phyloP scores from a whole-genome alignment of 495 filamentous ascomycete species.

The Daldinia vernicosa region DNA sequence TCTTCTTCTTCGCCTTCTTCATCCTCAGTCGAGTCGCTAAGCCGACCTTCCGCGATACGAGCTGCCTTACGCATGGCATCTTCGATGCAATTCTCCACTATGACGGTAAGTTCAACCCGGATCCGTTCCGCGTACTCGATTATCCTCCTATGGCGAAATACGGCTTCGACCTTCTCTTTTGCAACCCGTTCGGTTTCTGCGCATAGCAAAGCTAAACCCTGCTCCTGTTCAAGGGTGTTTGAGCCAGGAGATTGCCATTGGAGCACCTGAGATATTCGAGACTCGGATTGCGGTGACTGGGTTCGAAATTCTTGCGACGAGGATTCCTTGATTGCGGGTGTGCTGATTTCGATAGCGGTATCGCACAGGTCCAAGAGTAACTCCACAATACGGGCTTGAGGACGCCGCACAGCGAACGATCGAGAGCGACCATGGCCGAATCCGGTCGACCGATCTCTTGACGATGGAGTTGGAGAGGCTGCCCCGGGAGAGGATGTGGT shows the following conservation, averaged over 20 bases:
- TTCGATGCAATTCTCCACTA: conserved; percentile 94
- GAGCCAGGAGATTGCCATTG: conserved; percentile 95
- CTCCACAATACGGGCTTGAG: conserved; percentile 91
- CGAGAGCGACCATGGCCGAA: conserved; percentile 77
- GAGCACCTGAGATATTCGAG: conserved; percentile 87
- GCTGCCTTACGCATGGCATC: conserved; percentile 91
- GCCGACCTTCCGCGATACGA: conserved; percentile 81
- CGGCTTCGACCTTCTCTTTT: conserved; percentile 88
- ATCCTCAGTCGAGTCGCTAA: conserved; percentile 77
- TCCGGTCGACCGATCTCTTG: conserved; percentile 81
- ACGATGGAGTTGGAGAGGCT: conserved; percentile 74
- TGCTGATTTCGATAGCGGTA: conserved; percentile 93
- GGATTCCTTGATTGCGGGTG: conserved; percentile 86
- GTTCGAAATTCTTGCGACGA: conserved; percentile 80
- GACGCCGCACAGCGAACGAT: conserved; percentile 86
- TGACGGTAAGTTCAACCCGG: conserved; percentile 85
- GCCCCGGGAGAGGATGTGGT: conserved; percentile 67
- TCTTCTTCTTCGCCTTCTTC: conserved; percentile 57
- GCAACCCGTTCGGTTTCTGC: conserved; percentile 85
- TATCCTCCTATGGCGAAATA: conserved; percentile 88
- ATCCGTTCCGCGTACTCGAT: conserved; percentile 97
- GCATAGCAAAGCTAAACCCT: conserved; percentile 86
- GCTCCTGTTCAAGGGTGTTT: conserved; percentile 92
- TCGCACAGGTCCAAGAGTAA: conserved; percentile 94
- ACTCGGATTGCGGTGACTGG: conserved; percentile 94